Base-by-base conservation (phyloP, 208 protist genomes). In the Acanthamoeba sp. region DNA sequence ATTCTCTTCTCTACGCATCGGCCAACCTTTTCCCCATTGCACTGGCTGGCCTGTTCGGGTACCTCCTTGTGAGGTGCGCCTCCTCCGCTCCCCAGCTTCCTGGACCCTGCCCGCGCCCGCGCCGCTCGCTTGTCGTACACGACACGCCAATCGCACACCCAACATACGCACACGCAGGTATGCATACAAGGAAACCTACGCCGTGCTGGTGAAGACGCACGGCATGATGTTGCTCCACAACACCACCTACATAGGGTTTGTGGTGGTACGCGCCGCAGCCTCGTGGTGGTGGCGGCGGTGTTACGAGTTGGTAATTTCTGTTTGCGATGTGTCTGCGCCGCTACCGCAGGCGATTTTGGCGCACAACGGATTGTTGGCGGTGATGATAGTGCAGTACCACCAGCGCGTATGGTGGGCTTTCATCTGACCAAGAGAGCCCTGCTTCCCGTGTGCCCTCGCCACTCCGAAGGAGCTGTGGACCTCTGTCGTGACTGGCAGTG, bases 291-390 rank as follows among this genome's bases (percentile, higher is more conserved):
- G n/a, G n/a, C n/a, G n/a, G n/a, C n/a, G n/a, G n/a, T n/a, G n/a
- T n/a, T n/a, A n/a, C n/a, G n/a, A n/a, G n/a, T n/a, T n/a, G n/a
- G n/a, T n/a, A n/a, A n/a, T n/a, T n/a, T n/a, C n/a, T n/a, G n/a
- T n/a, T n/a, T n/a, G n/a, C n/a, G n/a, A 57, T 36, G 27, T 5
- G 27, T 27, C 1, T 29, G 29, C 29, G 27, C 18, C 69, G 4
- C 38, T 6, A 78, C 27, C 59, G 29, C 69, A 78, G 80, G 88
- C 64, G 12, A 93, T 93, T 32, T 78, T 93, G 62, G 88, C 88
- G 32, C 88, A 93, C 59, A 93, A 93, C 36, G 88, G 88, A n/a
- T n/a, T 93, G 40, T 18, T 93, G 52, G 88, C 88, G 29, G 66
- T 93, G 12, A 59, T 57, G 45, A 93, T 93, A 24, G 50, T 93